Evolutionary conservation across 2,329 filamentous ascomycete genomes (phyloP), one percentile per base, ranked within the genome.

Genomic region (Magnaporthales sp.): DNA sequence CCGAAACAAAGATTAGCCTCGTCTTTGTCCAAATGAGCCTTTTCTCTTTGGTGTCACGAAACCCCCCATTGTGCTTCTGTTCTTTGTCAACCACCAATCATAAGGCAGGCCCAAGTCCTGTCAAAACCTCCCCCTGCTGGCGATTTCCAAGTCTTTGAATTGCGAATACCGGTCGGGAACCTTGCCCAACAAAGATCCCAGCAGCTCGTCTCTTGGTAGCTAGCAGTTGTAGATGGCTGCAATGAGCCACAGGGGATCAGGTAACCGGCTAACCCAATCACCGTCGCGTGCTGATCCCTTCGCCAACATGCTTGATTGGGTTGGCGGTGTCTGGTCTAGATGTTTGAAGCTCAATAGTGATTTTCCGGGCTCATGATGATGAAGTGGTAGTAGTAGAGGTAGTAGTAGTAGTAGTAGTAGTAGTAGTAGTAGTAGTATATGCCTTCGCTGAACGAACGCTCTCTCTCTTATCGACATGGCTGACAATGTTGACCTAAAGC

Each of bases 341-440:
- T 60, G 5, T 26, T 26, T 60, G 26, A 60, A 13, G 56, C 2
- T 26, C 15, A 60, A 27, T 60, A 26, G 8, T 58, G 54, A 22
- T 29, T 24, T 24, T 60, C 24, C 29, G 56, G 56, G 56, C 15
- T 60, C 29, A 27, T 60, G 56, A 60, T 27, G n/a, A n/a, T n/a
- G n/a, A n/a, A n/a, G n/a, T n/a, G n/a, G n/a, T n/a, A n/a, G n/a
- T n/a, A n/a, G n/a, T n/a, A n/a, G n/a, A n/a, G n/a, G n/a, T n/a
- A n/a, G n/a, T n/a, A n/a, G n/a, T n/a, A n/a, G n/a, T n/a, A n/a
- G n/a, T n/a, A n/a, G n/a, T n/a, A n/a, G n/a, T n/a, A n/a, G n/a
- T n/a, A n/a, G n/a, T n/a, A n/a, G n/a, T n/a, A n/a, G 56, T 15
- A 60, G 56, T 60, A 60, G 24, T 30, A 60, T 60, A 60, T 60